Evolutionary conservation across 352 stramenopile genomes (phyloP), one percentile per base, ranked within the genome.

Genomic region (Phytophthora pisi): DNA sequence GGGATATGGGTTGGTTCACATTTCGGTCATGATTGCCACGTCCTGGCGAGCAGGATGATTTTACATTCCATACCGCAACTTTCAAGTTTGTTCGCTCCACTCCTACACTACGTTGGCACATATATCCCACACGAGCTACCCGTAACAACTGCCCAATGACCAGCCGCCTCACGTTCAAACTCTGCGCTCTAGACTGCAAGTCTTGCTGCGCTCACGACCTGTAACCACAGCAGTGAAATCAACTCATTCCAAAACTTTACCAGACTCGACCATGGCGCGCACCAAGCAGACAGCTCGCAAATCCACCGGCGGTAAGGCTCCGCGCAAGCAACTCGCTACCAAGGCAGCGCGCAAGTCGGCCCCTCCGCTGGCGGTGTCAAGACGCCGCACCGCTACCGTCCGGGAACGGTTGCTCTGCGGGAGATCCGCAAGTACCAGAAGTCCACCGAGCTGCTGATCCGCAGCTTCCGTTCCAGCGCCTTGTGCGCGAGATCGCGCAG

Each of bases 381-480:
- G 89, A 88, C 86, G 78, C 80, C 73, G 52, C 70, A 79, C 55
- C 76, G 84, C 40, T 90, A 86, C 77, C 75, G 76, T 49, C 82
- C 82, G 0, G 90, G 90, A 24, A 84, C 92, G 71, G 64, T 76
- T 47, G 93, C 94, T 8, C 77, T 99, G 23, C 82, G 88, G 64
- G 96, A 99, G 80, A 99, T 99, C 72, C 81, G 96, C 58, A 79
- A 89, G 62, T 99, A 98, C 78, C 97, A 99, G 81, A 88, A 84
- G 47, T 96, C 79, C 43, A 98, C 96, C 2, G 94, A 98, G 59
- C 80, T 99, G 63, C 75, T 99, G 36, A 77, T 99, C 57, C 90
- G 96, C 50, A 93, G 72, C 81, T 99, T 47, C 96, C 96, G 36
- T 99, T 99, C 81, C 92, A 95, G 49, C 79, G 96, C 11, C 78